Percentiles rank a stretch among this genome's conserved stretches.
phyloP scores from a whole-genome alignment of 1,139 yeast species.

The Hansenula sp. region DNA sequence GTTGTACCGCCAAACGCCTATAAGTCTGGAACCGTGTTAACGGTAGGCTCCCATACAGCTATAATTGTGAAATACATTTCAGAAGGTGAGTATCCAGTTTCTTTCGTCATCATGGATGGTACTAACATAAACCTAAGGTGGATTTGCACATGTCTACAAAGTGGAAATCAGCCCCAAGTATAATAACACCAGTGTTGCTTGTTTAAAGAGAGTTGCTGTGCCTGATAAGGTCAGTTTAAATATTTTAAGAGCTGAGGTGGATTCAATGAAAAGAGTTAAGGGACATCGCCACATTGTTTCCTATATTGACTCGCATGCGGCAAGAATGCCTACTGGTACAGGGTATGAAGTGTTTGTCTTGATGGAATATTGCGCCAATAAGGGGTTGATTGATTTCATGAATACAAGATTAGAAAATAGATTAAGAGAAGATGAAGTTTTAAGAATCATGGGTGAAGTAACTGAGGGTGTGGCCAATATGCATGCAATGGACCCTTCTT shows the following conservation, averaged over 20 bases:
- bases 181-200: conserved; percentile 45
- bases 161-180: conserved; percentile 54
- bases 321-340: conserved; percentile 38
- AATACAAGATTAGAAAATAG: conserved; percentile 82
- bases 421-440: conserved; percentile 76
- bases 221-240: conserved; percentile 69
- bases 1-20: conserved; percentile 49
- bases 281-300: conserved; percentile 80
- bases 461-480: conserved; percentile 83
- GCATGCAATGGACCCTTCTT: conserved; percentile 78
- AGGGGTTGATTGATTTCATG: conserved; percentile 92
- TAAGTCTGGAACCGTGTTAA: conserved; percentile 53
- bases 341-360: conserved; percentile 85
- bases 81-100: conserved; percentile 33
- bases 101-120: background rate
- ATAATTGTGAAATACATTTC: conserved; percentile 58
- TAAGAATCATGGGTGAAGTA: conserved; percentile 79
- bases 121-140: conserved; percentile 45
- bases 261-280: conserved; percentile 77
- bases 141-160: conserved; percentile 76
- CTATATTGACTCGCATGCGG: conserved; percentile 93
- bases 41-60: conserved; percentile 64
- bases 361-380: conserved; percentile 88
- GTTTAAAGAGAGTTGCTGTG: conserved; percentile 72
- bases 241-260: conserved; percentile 72